phyloP scores from a whole-genome alignment of 768 basidiomycete species.

The Mycena vitilis region DNA sequence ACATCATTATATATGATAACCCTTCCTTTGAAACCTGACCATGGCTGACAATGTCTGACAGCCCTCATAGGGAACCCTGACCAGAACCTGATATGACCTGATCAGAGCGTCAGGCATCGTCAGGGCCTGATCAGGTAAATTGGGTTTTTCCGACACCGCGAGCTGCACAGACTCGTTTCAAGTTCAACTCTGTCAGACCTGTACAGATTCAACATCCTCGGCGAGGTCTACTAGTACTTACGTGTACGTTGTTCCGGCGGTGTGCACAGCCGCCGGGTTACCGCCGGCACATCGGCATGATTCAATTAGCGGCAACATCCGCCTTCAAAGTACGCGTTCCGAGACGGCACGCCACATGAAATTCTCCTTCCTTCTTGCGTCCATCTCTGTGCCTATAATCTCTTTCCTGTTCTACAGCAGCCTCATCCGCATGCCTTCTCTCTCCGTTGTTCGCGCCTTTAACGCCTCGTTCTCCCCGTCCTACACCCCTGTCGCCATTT shows the following conservation, averaged over 20 bases:
- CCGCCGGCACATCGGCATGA: too few relatives aligned
- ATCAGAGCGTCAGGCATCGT: not conserved
- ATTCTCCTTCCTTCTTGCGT: not conserved
- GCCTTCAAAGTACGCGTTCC: too few relatives aligned
- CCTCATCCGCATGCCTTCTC: slow-evolving; percentile 27
- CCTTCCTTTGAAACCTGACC: not conserved
- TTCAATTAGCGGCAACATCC: too few relatives aligned
- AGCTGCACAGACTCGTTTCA: too few relatives aligned
- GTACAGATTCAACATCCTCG: too few relatives aligned
- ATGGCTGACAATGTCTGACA: not conserved
- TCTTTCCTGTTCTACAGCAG: not conserved
- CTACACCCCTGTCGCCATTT: slow-evolving; percentile 30
- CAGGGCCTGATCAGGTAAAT: slow-evolving; percentile 8
- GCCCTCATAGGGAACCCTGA: not conserved
- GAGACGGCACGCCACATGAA: not conserved
- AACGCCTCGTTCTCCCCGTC: slow-evolving; percentile 30
- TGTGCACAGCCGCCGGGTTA: too few relatives aligned
- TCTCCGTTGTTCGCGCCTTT: slow-evolving; percentile 24
- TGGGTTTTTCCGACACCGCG: not conserved
- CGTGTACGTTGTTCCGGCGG: too few relatives aligned
- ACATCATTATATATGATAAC: not conserved
- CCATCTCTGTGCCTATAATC: not conserved
- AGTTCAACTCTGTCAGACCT: too few relatives aligned
- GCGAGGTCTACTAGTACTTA: not conserved
- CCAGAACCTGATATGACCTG: not conserved